Evolutionary conservation across 1,284 basidiomycete genomes (phyloP), one percentile per base, ranked within the genome.

Genomic region (Heliocybe sulcata): DNA sequence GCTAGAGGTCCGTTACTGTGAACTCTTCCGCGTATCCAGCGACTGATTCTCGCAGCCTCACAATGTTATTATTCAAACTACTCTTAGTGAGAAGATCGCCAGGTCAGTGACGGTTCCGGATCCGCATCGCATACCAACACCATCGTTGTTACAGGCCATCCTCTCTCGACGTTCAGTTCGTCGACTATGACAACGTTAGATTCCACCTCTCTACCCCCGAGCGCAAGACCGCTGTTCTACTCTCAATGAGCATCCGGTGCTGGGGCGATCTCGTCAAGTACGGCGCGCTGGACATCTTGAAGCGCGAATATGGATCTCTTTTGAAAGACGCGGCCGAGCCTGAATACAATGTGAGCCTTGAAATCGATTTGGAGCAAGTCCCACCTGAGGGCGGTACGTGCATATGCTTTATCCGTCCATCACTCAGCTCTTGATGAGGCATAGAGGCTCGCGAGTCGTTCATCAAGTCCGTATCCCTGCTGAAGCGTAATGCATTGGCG

Each of bases 241-340:
- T 99, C 16, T 98, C 95, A 33, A 99, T 99, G 93, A 87, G 88
- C 70, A 95, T 99, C 61, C 86, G 90, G 55, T 99, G 97, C 77
- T 99, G 96, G 96, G 81, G 87, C 57, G 93, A 99, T 68, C 83
- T 99, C 35, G 87, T 87, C 35, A 79, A 82, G 59, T 95, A 92
- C 64, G 97, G 96, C 55, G 96, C 93, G 1, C 66, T 85, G 33
- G 85, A 94, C 51, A 74, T 96, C 51, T 75, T 99, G 57, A 73
- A 80, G 67, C 79, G 92, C 53, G 91, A 97, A 71, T 99, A 98
- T 66, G 92, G 91, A 2, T 68, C 79, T 1, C 79, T 90, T 63
- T 71, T 94, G 52, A 73, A 79, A 56, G 64, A 75, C 19, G 71
- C 82, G 65, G 69, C 79, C 42, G 94, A 98, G 69, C 77, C 84